Conservation (phyloP, 2,329 filamentous ascomycete species). For the Penicillium fuscoglaucum region DNA sequence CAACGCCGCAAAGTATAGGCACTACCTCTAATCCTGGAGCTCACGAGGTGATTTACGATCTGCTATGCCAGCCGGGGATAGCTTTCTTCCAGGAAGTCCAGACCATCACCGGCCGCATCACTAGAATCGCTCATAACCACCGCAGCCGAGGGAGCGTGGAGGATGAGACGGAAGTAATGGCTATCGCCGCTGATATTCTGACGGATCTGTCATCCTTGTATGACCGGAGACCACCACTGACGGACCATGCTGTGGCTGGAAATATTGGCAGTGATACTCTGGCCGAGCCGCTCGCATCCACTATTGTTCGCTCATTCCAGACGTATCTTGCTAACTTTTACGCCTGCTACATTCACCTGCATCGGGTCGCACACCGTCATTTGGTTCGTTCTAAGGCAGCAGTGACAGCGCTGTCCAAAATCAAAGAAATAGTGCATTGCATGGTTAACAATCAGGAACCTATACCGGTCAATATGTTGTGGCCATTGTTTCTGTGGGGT, state of each 20-base stretch:
- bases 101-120: constrained; percentile 58
- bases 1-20: not conserved
- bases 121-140: constrained; percentile 59
- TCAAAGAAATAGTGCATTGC: constrained; percentile 1
- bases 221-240: constrained; percentile 53
- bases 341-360: constrained; percentile 57
- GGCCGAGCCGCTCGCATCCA: constrained; percentile 49
- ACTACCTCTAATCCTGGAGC: not conserved
- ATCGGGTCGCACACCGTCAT: constrained; percentile 57
- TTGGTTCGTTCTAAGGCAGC: constrained; percentile 33
- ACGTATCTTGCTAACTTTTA: constrained; percentile 60
- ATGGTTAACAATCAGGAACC: constrained; percentile 1
- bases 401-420: not conserved
- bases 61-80: not conserved
- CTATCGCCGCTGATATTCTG: constrained; percentile 53
- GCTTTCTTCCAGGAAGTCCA: constrained; percentile 59
- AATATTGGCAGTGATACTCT: constrained; percentile 51
- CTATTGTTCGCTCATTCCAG: constrained; percentile 55
- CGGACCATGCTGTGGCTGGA: constrained; percentile 58
- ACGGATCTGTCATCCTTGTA: constrained; percentile 54
- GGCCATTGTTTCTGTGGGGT: constrained; percentile 59
- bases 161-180: constrained; percentile 61
- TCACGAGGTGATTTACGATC: not conserved
- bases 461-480: constrained; percentile 56
- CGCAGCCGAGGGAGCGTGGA: constrained; percentile 57